Base-by-base conservation (phyloP, 768 basidiomycete genomes). In the Inosperma sp. region DNA sequence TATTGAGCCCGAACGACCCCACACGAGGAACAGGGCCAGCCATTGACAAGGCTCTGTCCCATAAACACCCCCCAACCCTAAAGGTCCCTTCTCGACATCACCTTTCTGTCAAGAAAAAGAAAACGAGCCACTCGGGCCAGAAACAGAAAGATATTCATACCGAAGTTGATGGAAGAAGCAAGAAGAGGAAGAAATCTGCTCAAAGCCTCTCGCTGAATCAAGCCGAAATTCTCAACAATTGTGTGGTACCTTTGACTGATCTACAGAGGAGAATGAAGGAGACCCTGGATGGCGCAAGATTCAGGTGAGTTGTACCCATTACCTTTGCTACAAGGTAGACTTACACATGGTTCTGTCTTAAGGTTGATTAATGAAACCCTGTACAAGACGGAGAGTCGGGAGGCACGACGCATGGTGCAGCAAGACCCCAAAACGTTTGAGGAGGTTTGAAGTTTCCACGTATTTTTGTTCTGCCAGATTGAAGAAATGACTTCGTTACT, bases 301-400 rank as follows among this genome's bases (percentile, higher is more conserved):
- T 94, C 66, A 80, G 91, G 92, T 86, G 39, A 59, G 75, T 48
- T 37, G 25, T n/a, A 17, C 22, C 35, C 48, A n/a, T 42, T 40
- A 10, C 19, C 17, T n/a, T 36, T 30, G 17, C 48, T 27, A 23
- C 9, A 33, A 19, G 8, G 17, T 31, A 31, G 21, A 52, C 44
- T 30, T 25, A 14, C 23, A 33, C 16, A 14, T 47, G 43, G 12
- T 22, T 21, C 21, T 40, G 7, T 45, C 14, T 26, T 43, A 54
- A 92, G 94, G 61, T 79, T 88, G 73, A 86, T 97, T 49, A 99
- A 99, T 64, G 94, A 97, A 71, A 78, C 76, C 31, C 71, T 99
- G 25, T 99, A 99, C 71, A 95, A 93, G 57, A 86, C 85, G 1
- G 80, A 82, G 48, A 91, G 93, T 60, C 69, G 65, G 29, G 74